A percentile compares a stretch with the other conserved stretches of the same genome.
Conservation (phyloP, 2,329 filamentous ascomycete species). For the Coniochaeta pulveracea region DNA sequence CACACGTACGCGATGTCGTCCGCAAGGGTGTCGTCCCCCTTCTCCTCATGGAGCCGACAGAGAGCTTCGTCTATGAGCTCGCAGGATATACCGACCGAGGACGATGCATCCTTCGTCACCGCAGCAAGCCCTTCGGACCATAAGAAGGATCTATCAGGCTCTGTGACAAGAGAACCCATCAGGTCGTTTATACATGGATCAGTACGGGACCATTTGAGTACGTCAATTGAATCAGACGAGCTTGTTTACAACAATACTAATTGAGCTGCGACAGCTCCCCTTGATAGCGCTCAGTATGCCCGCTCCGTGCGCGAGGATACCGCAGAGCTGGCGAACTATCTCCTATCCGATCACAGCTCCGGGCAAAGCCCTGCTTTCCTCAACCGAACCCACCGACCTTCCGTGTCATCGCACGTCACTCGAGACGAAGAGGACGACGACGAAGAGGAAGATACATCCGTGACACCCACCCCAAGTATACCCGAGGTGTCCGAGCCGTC, state of each 20-base stretch:
- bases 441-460: constrained; percentile 11
- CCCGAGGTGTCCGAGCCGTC: constrained; percentile 49
- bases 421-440: constrained; percentile 17
- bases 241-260: too few relatives aligned
- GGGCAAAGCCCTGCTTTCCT: constrained; percentile 34
- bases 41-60: constrained; percentile 11
- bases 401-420: constrained; percentile 16
- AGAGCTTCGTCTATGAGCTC: constrained; percentile 11
- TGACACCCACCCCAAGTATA: too few relatives aligned
- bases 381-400: constrained; percentile 23
- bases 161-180: too few relatives aligned
- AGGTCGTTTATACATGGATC: constrained; percentile 62
- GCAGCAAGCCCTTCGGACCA: constrained; percentile 23
- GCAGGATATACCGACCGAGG: constrained; percentile 10
- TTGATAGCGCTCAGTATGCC: constrained; percentile 64
- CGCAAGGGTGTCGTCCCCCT: constrained; percentile 15
- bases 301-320: constrained; percentile 77
- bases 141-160: too few relatives aligned
- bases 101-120: constrained; percentile 29
- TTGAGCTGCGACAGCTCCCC: constrained; percentile 35
- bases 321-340: constrained; percentile 74
- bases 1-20: too few relatives aligned
- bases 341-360: constrained; percentile 53
- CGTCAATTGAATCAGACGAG: too few relatives aligned
- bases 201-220: constrained; percentile 48